Base-by-base conservation (phyloP, 2,329 filamentous ascomycete species). In the Diplodia corticola region DNA sequence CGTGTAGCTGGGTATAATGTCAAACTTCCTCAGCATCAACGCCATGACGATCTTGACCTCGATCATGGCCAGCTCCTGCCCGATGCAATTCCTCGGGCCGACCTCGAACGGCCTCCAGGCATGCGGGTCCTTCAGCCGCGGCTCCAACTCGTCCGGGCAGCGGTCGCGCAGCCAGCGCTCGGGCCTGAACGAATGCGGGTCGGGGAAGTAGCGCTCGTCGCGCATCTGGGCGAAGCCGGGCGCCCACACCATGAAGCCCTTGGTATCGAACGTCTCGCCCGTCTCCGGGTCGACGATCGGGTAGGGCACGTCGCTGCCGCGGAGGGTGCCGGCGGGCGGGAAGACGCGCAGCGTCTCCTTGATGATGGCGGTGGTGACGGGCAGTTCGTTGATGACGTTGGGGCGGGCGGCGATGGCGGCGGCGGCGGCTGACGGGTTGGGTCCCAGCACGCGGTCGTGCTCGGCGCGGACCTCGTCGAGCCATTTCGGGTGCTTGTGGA, bases 71-170 rank as follows among this genome's bases (percentile, higher is more conserved):
- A 81, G 68, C 24, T 74, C 73, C 69, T 79, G 75, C 0, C 78
- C 78, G 22, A 78, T 72, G 63, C 79, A 81, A 3, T 70, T 71
- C 3, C 78, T 68, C 1, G 75, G 73, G 0, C 80, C 80, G 5
- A 72, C 67, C 44, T 80, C 77, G 64, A 82, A 82, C 0, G 79
- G 73, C 7, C 76, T 70, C 68, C 69, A 80, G 9, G 73, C 75
- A 1, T 66, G 53, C 22, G 57, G 40, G 33, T 61, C 40, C 24
- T 6, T 20, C 4, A 64, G 30, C 37, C 67, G 68, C 12, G 68
- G 66, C 44, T 55, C 26, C 51, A 69, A 65, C 5, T 63, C 57
- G 10, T 44, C 24, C 13, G 66, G 59, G 24, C 51, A 33, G 15
- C 50, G 48, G 7, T 55, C 51, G 37, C 50, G 60, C 40, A 54